phyloP scores from a whole-genome alignment of 2,329 filamentous ascomycete species.

The Dendrostoma leiphaemia region DNA sequence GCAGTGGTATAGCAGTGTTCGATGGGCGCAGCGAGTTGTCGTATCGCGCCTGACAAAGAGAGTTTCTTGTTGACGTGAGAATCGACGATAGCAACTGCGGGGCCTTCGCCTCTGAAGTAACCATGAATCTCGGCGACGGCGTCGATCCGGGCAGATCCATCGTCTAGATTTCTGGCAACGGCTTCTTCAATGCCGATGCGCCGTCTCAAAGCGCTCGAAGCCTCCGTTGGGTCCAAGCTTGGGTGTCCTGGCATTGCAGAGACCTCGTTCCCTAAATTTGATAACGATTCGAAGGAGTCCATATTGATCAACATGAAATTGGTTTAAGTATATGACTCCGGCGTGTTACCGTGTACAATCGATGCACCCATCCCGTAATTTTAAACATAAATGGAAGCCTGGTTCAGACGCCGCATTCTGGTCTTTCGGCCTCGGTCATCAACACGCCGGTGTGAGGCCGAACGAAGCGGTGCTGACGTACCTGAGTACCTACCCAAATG shows the following conservation, averaged over 20 bases:
- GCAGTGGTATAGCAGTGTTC: slow-evolving; percentile 8
- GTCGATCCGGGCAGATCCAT: slow-evolving; percentile 3
- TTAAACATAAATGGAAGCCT: too few relatives aligned
- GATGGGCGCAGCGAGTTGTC: slow-evolving; percentile 2
- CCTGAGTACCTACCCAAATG: background rate
- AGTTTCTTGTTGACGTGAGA: background rate
- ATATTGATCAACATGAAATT: too few relatives aligned
- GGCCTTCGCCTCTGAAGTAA: background rate
- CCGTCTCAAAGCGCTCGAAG: background rate
- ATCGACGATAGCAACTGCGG: background rate
- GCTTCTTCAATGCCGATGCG: background rate
- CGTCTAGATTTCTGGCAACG: background rate
- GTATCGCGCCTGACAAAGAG: background rate
- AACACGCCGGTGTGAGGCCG: background rate
- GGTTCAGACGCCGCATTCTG: too few relatives aligned
- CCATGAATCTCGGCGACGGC: background rate
- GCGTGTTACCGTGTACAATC: too few relatives aligned
- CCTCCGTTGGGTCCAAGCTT: background rate
- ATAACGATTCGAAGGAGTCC: slow-evolving; percentile 1
- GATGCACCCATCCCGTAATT: too few relatives aligned
- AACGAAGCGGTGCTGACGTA: background rate
- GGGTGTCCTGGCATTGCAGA: background rate
- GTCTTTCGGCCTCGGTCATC: background rate
- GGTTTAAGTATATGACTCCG: too few relatives aligned
- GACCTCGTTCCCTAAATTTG: background rate